Conservation (phyloP, 352 stramenopile species). For the Globisporangium cylindrosporum region DNA sequence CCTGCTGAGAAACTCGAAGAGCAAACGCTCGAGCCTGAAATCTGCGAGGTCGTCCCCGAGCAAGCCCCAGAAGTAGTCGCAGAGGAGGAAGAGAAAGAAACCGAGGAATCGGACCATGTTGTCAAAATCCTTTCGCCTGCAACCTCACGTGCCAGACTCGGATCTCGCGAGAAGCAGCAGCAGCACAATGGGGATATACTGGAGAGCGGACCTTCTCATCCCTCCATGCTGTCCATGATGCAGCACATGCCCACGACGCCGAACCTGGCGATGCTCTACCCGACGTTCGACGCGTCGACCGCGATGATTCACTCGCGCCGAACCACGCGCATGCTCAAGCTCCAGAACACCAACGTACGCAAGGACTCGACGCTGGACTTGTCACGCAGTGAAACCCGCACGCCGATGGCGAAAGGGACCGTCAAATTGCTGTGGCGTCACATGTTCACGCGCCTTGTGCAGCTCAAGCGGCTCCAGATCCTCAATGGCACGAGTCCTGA, state of each 20-base stretch:
- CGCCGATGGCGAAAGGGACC: constrained; percentile 32
- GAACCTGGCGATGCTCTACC: constrained; percentile 22
- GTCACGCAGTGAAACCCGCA: constrained; percentile 10
- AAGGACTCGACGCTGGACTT: constrained; percentile 20
- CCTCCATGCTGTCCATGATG: neutral
- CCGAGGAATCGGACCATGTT: constrained; percentile 4
- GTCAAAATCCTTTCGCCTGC: constrained; percentile 3
- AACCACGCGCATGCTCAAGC: constrained; percentile 27
- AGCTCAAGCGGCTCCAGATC: constrained; percentile 50
- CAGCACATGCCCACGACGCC: constrained; percentile 27
- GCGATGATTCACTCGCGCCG: constrained; percentile 33
- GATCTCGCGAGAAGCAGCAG: constrained; percentile 5
- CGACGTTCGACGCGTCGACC: neutral
- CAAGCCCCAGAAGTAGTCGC: constrained; percentile 9
- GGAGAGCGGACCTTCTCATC: neutral
- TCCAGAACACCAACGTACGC: constrained; percentile 19
- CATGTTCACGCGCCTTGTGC: constrained; percentile 52
- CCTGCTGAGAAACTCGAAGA: neutral
- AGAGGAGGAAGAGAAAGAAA: constrained; percentile 7
- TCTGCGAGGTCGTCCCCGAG: neutral
- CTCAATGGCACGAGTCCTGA: constrained; percentile 51
- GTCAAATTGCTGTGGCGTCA: constrained; percentile 44
- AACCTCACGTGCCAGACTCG: neutral
- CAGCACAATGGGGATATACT: neutral
- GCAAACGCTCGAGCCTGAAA: neutral